phyloP scores from a whole-genome alignment of 2,329 filamentous ascomycete species.

The Colletotrichum trifolii region DNA sequence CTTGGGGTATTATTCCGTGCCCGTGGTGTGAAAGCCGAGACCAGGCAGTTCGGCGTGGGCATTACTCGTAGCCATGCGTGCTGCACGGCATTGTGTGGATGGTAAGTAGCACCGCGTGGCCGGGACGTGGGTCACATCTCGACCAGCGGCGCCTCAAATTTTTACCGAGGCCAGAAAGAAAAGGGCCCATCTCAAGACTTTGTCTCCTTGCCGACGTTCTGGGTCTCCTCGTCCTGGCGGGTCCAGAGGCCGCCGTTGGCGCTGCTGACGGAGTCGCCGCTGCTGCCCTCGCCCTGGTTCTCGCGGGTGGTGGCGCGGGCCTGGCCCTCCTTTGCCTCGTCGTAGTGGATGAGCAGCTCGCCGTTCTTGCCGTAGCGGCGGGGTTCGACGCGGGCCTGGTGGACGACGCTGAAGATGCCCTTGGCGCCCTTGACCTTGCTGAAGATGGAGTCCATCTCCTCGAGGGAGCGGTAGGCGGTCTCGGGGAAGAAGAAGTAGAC shows the following conservation, averaged over 20 bases:
- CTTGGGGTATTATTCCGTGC: slow-evolving; percentile 10
- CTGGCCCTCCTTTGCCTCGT: slow-evolving; percentile 53
- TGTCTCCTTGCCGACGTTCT: slow-evolving; percentile 33
- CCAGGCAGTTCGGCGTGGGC: slow-evolving; percentile 10
- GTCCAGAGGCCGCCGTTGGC: slow-evolving; percentile 28
- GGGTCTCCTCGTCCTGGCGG: slow-evolving; percentile 34
- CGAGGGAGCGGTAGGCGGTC: slow-evolving; percentile 71
- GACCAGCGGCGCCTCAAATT: not conserved
- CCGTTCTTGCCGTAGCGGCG: slow-evolving; percentile 69
- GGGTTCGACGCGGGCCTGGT: slow-evolving; percentile 58
- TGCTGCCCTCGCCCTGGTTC: slow-evolving; percentile 32
- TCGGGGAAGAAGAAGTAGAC: slow-evolving; percentile 74
- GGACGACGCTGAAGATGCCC: slow-evolving; percentile 53
- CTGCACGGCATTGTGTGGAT: not conserved
- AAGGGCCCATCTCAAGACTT: too few relatives aligned
- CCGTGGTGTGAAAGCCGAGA: slow-evolving; percentile 20
- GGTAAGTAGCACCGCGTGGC: not conserved
- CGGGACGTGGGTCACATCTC: not conserved
- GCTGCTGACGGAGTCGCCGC: slow-evolving; percentile 26
- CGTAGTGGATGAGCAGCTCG: slow-evolving; percentile 62
- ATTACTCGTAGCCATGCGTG: slow-evolving; percentile 29
- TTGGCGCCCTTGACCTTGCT: slow-evolving; percentile 56
- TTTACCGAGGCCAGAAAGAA: not conserved
- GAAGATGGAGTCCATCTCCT: slow-evolving; percentile 76
- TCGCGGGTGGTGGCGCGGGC: slow-evolving; percentile 33